Evolutionary conservation across 202 grass and related monocot species (phyloP), one percentile per base, ranked within the genome.

Genomic region (Zoysia matrella): DNA sequence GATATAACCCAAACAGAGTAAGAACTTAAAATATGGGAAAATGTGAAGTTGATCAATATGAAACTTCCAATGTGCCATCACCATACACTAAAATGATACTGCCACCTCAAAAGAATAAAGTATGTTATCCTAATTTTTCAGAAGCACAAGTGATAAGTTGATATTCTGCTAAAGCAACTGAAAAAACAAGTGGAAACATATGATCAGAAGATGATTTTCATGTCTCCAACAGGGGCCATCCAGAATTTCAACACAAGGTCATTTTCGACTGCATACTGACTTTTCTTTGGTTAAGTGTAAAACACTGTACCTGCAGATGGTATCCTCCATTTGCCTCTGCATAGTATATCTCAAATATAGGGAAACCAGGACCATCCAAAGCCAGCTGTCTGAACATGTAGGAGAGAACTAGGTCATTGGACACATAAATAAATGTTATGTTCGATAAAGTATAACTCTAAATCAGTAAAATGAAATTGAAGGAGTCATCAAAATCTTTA

Each of bases 321-420:
- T 91, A 95, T 69, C 83, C 82, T 78, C 89, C 95, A 85, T 90
- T 82, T 81, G 53, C 81, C 74, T 88, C 87, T 69, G 82, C 90
- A 61, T 85, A 88, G 89, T 90, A 98, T 88, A 98, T 82, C 85
- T 98, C 95, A 67, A 98, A 98, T 71, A 98, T 62, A 78, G 90
- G 92, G 76, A 88, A 86, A 78, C 92, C 92, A 79, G 80, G 90
- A 42, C 85, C 87, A 63, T 86, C 73, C 63, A 84, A 91, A 84
- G 85, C 77, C 72, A 98, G 86, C 79, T 95, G 82, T 50, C 90
- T 98, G 87, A 91, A 90, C 13, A 77, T 7, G 64, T 68, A 87
- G 11, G 46, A 58, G 41, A 68, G 65, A 75, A 49, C 55, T 62
- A 62, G 43, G 56, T 30, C 61, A 80, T 45, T 75, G 43, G 66